These are phyloP conservation scores for Pinus tabuliformis DNA, from an alignment of 75 land plant species.

Conservation along the genomic window DNA sequence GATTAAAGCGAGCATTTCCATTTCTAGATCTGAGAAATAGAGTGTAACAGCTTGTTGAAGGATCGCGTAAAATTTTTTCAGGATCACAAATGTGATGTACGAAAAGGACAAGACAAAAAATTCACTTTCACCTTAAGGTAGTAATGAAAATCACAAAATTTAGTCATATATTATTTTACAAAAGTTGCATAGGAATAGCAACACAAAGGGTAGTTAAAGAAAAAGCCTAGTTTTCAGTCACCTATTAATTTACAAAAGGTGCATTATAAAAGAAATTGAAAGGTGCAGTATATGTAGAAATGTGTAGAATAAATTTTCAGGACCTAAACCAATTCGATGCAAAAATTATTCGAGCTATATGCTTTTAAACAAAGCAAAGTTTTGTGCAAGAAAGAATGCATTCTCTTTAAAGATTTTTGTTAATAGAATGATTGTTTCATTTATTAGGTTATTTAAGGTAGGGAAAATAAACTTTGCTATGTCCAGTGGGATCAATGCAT, in stretches of 20 bases:
- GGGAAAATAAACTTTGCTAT: no score
- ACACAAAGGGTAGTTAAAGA: neutral
- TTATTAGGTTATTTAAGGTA: neutral
- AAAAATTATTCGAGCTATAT: neutral
- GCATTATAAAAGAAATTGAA: neutral
- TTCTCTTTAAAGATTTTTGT: no score
- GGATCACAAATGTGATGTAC: neutral
- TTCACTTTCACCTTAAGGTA: neutral
- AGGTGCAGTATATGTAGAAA: neutral
- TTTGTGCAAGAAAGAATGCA: no score
- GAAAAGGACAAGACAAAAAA: no score
- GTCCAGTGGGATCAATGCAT: no score
- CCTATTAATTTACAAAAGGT: no score
- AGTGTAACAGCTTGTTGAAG: constrained; percentile 60
- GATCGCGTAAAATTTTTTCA: constrained; percentile 34
- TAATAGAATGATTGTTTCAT: neutral
- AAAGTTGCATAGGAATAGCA: neutral
- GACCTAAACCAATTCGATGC: neutral
- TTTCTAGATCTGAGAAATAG: constrained; percentile 68
- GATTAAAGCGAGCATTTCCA: constrained; percentile 68
- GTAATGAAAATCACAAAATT: neutral
- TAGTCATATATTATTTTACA: neutral
- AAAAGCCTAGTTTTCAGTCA: no score
- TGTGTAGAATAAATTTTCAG: neutral
- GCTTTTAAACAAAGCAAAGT: neutral